A percentile compares a stretch with the other conserved stretches of the same genome.
These are phyloP conservation scores for Candida sanyaensis DNA, from an alignment of 1,139 yeast species.

Conservation along the genomic window DNA sequence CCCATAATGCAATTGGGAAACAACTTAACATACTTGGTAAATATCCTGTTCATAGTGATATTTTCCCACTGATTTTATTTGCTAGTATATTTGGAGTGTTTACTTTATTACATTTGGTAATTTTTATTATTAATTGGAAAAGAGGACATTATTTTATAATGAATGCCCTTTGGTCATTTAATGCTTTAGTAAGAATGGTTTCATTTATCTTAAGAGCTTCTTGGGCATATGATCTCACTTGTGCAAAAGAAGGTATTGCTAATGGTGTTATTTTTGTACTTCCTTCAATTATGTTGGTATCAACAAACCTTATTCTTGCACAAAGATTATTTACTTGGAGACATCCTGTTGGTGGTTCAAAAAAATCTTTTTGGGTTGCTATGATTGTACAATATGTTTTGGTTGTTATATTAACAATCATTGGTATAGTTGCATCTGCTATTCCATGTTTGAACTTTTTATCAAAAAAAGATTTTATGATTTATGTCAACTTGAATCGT, in stretches of 20 bases:
- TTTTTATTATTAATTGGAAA: conserved; percentile 30
- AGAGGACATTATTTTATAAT: conserved; percentile 39
- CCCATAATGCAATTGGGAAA: conserved; percentile 19
- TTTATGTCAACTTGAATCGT: conserved; percentile 7
- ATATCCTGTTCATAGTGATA: conserved; percentile 31
- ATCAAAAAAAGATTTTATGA: conserved; percentile 13
- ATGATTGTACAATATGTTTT: conserved; percentile 34
- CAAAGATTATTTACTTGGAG: conserved; percentile 49
- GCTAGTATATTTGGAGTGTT: conserved; percentile 29
- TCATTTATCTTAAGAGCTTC: conserved; percentile 32
- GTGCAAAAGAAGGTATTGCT: conserved; percentile 30
- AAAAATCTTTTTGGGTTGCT: conserved; percentile 34
- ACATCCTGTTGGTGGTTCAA: conserved; percentile 48
- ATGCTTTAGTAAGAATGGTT: conserved; percentile 25
- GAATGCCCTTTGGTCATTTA: conserved; percentile 31
- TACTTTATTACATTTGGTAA: conserved; percentile 24
- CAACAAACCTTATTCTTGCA: conserved; percentile 41
- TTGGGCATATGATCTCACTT: conserved; percentile 30
- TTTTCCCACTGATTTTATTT: conserved; percentile 34
- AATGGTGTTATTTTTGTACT: conserved; percentile 35
- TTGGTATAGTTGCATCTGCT: conserved; percentile 35
- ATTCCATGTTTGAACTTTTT: conserved; percentile 37
- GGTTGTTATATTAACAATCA: conserved; percentile 29
- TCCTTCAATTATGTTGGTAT: conserved; percentile 34
- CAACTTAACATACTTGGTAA: conserved; percentile 36